Percentiles rank a stretch among this genome's conserved stretches.
These are phyloP conservation scores for Castanea mollissima DNA, from an alignment of 306 rosid species.

Conservation along the genomic window DNA sequence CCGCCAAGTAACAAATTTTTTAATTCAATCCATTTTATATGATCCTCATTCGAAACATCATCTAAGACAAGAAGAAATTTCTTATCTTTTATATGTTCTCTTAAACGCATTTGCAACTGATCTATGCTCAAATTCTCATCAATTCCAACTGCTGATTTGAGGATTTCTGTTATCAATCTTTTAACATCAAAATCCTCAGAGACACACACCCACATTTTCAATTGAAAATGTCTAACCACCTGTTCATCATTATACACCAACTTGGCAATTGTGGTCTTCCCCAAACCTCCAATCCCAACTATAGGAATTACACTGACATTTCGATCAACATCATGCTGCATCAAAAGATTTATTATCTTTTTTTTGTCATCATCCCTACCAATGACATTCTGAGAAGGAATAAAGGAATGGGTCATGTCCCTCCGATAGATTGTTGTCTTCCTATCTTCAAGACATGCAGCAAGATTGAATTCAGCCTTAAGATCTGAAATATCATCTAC, in stretches of 20 bases:
- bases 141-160: conserved; percentile 2
- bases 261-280: conserved; percentile 2
- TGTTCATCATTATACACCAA: conserved; percentile 12
- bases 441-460: conserved; percentile 1
- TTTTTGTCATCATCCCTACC: background rate
- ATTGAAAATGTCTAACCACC: conserved; percentile 1
- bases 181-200: conserved; percentile 23
- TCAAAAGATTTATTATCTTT: background rate
- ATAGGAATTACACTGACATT: background rate
- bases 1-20: background rate
- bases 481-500: conserved; percentile 17
- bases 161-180: conserved; percentile 12
- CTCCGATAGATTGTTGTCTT: background rate
- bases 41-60: conserved; percentile 1
- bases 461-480: conserved; percentile 6
- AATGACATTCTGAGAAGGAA: background rate
- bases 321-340: background rate
- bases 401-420: background rate
- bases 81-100: background rate
- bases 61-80: background rate
- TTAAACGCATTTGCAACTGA: conserved; percentile 1
- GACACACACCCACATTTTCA: conserved; percentile 24
- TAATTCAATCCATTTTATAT: background rate
- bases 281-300: background rate
- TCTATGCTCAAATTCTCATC: background rate